These are phyloP conservation scores for Inosperma sp. DNA, from an alignment of 768 basidiomycete species.

Conservation along the genomic window DNA sequence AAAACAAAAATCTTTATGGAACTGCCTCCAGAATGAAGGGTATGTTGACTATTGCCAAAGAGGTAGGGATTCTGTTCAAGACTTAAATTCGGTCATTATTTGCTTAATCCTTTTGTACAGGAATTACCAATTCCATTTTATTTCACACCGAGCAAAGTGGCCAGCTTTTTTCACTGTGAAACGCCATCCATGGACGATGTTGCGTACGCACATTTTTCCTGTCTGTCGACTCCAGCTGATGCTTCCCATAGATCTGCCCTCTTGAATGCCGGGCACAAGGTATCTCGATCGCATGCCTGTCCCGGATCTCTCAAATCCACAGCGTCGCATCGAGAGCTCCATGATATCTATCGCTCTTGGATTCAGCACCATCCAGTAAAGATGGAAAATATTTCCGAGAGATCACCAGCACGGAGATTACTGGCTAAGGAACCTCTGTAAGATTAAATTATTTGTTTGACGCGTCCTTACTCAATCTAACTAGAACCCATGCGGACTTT, in stretches of 20 bases:
- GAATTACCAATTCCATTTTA: constrained; percentile 78
- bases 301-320: constrained; percentile 90
- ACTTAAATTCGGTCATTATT: too few species aligned
- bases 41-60: constrained; percentile 87
- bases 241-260: constrained; percentile 66
- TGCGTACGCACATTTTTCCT: constrained; percentile 39
- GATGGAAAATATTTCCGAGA: constrained; percentile 73
- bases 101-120: constrained; percentile 34
- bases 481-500: constrained; percentile 63
- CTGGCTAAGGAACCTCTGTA: constrained; percentile 68
- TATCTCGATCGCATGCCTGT: constrained; percentile 89
- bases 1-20: constrained; percentile 60
- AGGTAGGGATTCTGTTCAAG: constrained; percentile 47
- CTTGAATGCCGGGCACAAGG: constrained; percentile 74
- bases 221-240: neutral
- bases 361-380: constrained; percentile 78
- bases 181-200: constrained; percentile 73
- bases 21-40: constrained; percentile 87
- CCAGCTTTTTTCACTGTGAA: constrained; percentile 76
- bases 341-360: constrained; percentile 85
- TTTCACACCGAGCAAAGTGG: constrained; percentile 77
- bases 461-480: constrained; percentile 8
- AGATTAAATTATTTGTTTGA: constrained; percentile 19
- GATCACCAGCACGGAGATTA: constrained; percentile 64
- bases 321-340: constrained; percentile 63